A percentile compares a stretch with the other conserved stretches of the same genome.
Evolutionary conservation across 169 alveolate genomes (phyloP).

Genomic region (Ichthyophthirius multifiliis): DNA sequence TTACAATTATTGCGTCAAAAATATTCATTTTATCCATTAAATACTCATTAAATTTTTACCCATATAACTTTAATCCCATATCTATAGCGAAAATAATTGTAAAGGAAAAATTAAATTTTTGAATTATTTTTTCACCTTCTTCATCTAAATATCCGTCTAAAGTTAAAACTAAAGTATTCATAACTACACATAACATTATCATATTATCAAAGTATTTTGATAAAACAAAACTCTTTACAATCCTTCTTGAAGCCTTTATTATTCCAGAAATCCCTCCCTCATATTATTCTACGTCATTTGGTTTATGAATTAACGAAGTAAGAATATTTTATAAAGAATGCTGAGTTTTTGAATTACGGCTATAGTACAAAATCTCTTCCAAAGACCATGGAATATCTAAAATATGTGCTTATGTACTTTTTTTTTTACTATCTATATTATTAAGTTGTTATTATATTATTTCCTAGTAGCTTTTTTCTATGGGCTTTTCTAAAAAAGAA

Average conservation of each 20-base stretch:
- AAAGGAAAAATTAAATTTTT: constrained; percentile 40
- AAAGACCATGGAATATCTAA: background rate
- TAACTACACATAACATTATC: constrained; percentile 27
- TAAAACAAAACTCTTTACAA: background rate
- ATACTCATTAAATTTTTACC: constrained; percentile 34
- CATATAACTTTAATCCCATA: constrained; percentile 56
- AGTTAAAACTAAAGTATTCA: constrained; percentile 60
- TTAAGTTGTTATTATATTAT: background rate
- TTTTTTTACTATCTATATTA: background rate
- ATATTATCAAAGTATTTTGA: background rate
- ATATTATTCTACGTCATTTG: background rate
- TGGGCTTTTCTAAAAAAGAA: background rate
- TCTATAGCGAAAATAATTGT: constrained; percentile 58
- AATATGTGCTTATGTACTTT: no score
- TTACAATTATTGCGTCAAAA: constrained; percentile 52
- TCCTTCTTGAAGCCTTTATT: background rate
- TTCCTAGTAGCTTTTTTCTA: background rate
- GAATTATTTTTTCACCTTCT: constrained; percentile 9
- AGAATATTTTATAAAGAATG: background rate
- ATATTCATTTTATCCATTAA: constrained; percentile 44
- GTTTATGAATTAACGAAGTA: background rate
- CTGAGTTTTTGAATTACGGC: background rate
- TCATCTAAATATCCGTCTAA: constrained; percentile 60
- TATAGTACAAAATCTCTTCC: background rate
- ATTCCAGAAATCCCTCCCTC: background rate